Percentiles rank a stretch among this genome's conserved stretches.
Evolutionary conservation across 306 rosid genomes (phyloP).

Genomic region (Dalbergia cochinchinensis): DNA sequence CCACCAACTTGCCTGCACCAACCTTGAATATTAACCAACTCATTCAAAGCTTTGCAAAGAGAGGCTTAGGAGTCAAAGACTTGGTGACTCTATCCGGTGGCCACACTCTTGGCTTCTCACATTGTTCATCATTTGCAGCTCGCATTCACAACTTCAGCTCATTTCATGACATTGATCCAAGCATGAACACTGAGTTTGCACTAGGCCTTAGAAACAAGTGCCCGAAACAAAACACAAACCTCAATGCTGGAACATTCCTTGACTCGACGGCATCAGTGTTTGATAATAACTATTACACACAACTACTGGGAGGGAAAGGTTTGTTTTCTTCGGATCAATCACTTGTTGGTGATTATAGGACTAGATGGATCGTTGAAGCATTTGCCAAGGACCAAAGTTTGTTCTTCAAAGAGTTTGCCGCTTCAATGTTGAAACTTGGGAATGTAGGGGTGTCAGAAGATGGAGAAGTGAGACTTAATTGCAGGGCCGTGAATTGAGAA

Average conservation of each 20-base stretch:
- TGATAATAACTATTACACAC: slow-evolving; percentile 72
- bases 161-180: slow-evolving; percentile 64
- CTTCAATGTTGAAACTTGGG: slow-evolving; percentile 78
- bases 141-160: slow-evolving; percentile 59
- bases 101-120: slow-evolving; percentile 80
- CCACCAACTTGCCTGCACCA: slow-evolving; percentile 73
- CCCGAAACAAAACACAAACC: slow-evolving; percentile 57
- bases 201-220: slow-evolving; percentile 55
- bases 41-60: slow-evolving; percentile 62
- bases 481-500: slow-evolving; percentile 59
- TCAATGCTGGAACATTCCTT: slow-evolving; percentile 60
- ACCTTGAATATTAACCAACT: slow-evolving; percentile 63
- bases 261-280: slow-evolving; percentile 78
- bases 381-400: slow-evolving; percentile 65
- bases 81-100: slow-evolving; percentile 84
- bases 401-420: slow-evolving; percentile 66
- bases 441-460: slow-evolving; percentile 58
- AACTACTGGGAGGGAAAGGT: slow-evolving; percentile 59
- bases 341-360: slow-evolving; percentile 63
- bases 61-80: slow-evolving; percentile 71
- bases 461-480: slow-evolving; percentile 72
- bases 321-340: slow-evolving; percentile 77
- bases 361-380: slow-evolving; percentile 70
- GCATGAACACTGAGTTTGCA: slow-evolving; percentile 58
- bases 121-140: slow-evolving; percentile 67